Evolutionary conservation across 768 basidiomycete species (phyloP), one percentile per base, ranked within the genome.

Genomic region (Lactarius sp.): DNA sequence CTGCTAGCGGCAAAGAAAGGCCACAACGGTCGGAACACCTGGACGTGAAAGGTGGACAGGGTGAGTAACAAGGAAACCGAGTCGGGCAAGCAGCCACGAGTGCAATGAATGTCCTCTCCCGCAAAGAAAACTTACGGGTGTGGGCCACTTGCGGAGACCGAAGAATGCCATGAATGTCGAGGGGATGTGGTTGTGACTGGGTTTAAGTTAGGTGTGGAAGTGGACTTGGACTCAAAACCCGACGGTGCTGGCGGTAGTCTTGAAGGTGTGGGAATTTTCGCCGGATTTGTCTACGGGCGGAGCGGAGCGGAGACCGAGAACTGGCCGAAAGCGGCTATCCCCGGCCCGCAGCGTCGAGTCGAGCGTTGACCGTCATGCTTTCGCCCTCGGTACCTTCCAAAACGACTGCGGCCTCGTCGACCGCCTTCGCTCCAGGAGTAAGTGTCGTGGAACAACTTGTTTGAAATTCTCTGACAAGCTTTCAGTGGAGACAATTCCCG

Each of bases 401-500:
- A 33, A 13, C 54, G 49, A 52, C 64, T 6, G 49, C 64, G 16
- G 31, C 53, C 13, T 49, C 60, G 31, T 61, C 60, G 6, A 46
- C 65, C 2, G 18, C 60, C 10, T 56, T 42, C 22, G 66, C 65
- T n/a, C 64, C 65, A 3, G 64, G 61, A 37, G 64, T 62, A 54
- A 3, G 64, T 58, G 10, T 1, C 0, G 5, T 22, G 2, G 6
- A 34, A 12, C 20, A 2, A 12, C 31, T 9, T 14, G 3, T 3
- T 3, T 27, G 31, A 22, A 14, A 5, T 14, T 27, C 20, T 64
- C 64, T 65, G 50, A 57, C 31, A 18, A n/a, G 14, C 27, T 33
- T 7, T 20, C 39, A 95, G 91, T 92, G 89, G 85, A 82, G 89
- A 55, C 90, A 94, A 71, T 96, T 96, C 77, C 79, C 85, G 3